Percentiles rank a stretch among this genome's conserved stretches.
phyloP scores from a whole-genome alignment of 2,329 filamentous ascomycete genomes.

The Arachnomyces sp. region DNA sequence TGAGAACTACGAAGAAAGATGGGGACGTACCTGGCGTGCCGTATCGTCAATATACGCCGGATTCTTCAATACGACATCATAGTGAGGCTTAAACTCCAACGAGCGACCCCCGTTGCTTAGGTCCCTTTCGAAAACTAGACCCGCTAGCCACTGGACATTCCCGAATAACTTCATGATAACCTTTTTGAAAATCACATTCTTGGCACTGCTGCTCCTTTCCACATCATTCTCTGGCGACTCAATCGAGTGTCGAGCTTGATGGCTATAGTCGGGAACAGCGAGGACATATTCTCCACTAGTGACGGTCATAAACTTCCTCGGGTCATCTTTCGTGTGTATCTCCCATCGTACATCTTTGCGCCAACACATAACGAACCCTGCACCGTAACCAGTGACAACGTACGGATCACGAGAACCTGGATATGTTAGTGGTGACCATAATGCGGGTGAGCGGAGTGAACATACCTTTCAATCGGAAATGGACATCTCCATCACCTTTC shows the following conservation, averaged over 20 bases:
- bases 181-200: conserved; percentile 89
- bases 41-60: conserved; percentile 60
- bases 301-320: conserved; percentile 88
- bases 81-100: conserved; percentile 87
- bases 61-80: conserved; percentile 77
- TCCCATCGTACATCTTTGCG: conserved; percentile 85
- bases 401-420: conserved; percentile 78
- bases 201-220: conserved; percentile 38
- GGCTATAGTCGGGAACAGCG: conserved; percentile 86
- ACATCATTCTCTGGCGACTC: conserved; percentile 38
- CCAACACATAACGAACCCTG: conserved; percentile 98
- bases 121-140: conserved; percentile 84
- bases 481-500: conserved; percentile 93
- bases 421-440: conserved; percentile 8
- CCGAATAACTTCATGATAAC: conserved; percentile 98
- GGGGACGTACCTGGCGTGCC: conserved; percentile 38
- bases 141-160: conserved; percentile 86
- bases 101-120: conserved; percentile 62
- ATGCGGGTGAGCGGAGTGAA: conserved; percentile 1
- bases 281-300: conserved; percentile 93
- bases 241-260: conserved; percentile 64
- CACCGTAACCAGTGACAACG: conserved; percentile 80
- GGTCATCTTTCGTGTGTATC: conserved; percentile 75
- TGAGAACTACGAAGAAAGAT: background rate
- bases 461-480: conserved; percentile 77